phyloP scores from a whole-genome alignment of 2,329 filamentous ascomycete species.

The Cladobotryum protrusum region DNA sequence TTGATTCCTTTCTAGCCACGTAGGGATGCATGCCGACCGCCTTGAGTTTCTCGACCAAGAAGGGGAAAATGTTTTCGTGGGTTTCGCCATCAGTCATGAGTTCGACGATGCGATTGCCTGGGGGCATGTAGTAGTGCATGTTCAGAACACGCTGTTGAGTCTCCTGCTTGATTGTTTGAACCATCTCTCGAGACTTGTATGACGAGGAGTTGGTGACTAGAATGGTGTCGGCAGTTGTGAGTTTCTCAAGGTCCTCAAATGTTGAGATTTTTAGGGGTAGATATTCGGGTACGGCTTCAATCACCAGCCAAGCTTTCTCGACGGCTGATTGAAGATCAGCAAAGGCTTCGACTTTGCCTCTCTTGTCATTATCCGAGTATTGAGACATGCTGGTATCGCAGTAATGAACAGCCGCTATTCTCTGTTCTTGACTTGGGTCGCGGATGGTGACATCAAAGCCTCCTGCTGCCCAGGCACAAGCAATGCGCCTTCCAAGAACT shows the following conservation, averaged over 20 bases:
- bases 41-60: slow-evolving; percentile 33
- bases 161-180: slow-evolving; percentile 33
- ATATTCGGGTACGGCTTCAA: slow-evolving; percentile 48
- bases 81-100: slow-evolving; percentile 48
- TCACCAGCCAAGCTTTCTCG: slow-evolving; percentile 44
- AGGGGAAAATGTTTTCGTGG: slow-evolving; percentile 34
- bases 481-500: slow-evolving; percentile 37
- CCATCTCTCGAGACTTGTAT: slow-evolving; percentile 44
- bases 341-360: slow-evolving; percentile 26
- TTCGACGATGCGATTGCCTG: slow-evolving; percentile 40
- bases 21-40: slow-evolving; percentile 37
- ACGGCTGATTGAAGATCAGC: slow-evolving; percentile 35
- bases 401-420: slow-evolving; percentile 33
- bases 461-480: slow-evolving; percentile 32
- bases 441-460: slow-evolving; percentile 38
- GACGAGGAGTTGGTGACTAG: slow-evolving; percentile 47
- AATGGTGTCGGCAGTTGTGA: slow-evolving; percentile 39
- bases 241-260: slow-evolving; percentile 39
- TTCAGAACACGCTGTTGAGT: slow-evolving; percentile 39
- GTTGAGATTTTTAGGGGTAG: slow-evolving; percentile 42
- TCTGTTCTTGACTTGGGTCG: slow-evolving; percentile 34
- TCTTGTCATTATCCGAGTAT: slow-evolving; percentile 18
- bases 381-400: slow-evolving; percentile 29
- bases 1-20: slow-evolving; percentile 40
- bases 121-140: slow-evolving; percentile 48